Evolutionary conservation across 164 flowering plant genomes (phyloP).

Genomic region (Macadamia integrifolia): DNA sequence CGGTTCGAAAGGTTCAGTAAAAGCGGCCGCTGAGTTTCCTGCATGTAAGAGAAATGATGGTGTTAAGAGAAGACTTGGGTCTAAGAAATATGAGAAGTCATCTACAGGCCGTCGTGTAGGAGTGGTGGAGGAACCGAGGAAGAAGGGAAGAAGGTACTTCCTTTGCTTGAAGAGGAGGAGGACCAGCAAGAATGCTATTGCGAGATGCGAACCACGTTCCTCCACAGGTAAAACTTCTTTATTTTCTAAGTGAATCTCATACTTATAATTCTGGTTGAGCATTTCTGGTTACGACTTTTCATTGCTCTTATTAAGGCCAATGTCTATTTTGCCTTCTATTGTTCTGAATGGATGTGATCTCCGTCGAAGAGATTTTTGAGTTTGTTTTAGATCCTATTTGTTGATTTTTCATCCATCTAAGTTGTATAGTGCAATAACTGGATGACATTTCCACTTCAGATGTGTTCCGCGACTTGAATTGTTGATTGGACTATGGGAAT

Average conservation of each 20-base stretch:
- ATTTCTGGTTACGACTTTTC: neutral
- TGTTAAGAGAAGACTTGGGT: conserved; percentile 10
- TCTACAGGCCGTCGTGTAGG: neutral
- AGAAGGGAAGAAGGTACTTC: conserved; percentile 22
- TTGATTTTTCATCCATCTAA: neutral
- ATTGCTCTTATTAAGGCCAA: neutral
- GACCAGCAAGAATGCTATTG: conserved; percentile 27
- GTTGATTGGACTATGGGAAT: no score
- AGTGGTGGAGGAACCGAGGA: conserved; percentile 13
- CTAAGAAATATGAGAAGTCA: conserved; percentile 9
- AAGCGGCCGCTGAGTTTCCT: conserved; percentile 5
- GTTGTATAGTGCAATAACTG: no score
- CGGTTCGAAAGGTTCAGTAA: conserved; percentile 19
- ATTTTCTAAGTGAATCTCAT: neutral
- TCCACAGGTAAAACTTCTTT: conserved; percentile 29
- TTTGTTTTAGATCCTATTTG: neutral
- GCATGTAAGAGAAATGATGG: conserved; percentile 8
- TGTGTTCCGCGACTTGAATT: no score
- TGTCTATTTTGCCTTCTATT: neutral
- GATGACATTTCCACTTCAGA: no score
- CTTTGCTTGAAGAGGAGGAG: conserved; percentile 58
- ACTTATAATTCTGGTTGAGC: neutral
- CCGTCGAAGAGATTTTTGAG: no score
- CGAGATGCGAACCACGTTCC: conserved; percentile 29
- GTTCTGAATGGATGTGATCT: no score